These are phyloP conservation scores for Magnusiomyces clavatus DNA, from an alignment of 1,139 yeast species.

Conservation along the genomic window DNA sequence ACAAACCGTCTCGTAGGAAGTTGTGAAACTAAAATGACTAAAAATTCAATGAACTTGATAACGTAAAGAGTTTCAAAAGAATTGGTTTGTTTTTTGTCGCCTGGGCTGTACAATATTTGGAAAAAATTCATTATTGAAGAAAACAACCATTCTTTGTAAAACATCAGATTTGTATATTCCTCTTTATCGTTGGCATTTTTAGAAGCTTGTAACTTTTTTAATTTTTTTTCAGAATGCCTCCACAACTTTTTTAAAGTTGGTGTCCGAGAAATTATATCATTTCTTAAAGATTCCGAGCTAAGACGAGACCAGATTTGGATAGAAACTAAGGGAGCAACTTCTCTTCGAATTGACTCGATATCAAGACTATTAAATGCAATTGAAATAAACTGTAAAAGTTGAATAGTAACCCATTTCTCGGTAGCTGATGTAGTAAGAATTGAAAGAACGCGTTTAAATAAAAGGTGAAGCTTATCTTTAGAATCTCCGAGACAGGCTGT, in stretches of 20 bases:
- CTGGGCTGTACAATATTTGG: conserved; percentile 1
- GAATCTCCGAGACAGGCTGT: conserved; percentile 15
- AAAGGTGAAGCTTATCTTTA: conserved; percentile 21
- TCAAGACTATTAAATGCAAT: conserved; percentile 24
- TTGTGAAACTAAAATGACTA: conserved; percentile 35
- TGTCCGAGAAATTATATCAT: conserved; percentile 16
- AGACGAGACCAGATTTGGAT: conserved; percentile 35
- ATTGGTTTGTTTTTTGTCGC: neutral
- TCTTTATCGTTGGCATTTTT: conserved; percentile 11
- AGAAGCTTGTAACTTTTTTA: conserved; percentile 20
- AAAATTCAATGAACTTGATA: conserved; percentile 23
- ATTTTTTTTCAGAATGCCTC: conserved; percentile 22
- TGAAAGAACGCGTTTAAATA: conserved; percentile 27
- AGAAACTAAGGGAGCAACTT: conserved; percentile 35
- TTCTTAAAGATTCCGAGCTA: conserved; percentile 19
- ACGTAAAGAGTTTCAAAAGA: conserved; percentile 1
- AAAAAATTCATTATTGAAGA: conserved; percentile 17
- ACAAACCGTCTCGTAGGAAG: conserved; percentile 38
- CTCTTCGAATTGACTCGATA: conserved; percentile 22
- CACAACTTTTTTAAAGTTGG: conserved; percentile 24
- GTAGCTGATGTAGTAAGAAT: conserved; percentile 12
- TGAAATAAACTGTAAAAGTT: conserved; percentile 24
- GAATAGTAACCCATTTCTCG: conserved; percentile 12
- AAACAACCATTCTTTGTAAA: conserved; percentile 25
- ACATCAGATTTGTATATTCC: conserved; percentile 10